phyloP scores from a whole-genome alignment of 2,329 filamentous ascomycete genomes.

The Phaeosphaeriaceae sp. region DNA sequence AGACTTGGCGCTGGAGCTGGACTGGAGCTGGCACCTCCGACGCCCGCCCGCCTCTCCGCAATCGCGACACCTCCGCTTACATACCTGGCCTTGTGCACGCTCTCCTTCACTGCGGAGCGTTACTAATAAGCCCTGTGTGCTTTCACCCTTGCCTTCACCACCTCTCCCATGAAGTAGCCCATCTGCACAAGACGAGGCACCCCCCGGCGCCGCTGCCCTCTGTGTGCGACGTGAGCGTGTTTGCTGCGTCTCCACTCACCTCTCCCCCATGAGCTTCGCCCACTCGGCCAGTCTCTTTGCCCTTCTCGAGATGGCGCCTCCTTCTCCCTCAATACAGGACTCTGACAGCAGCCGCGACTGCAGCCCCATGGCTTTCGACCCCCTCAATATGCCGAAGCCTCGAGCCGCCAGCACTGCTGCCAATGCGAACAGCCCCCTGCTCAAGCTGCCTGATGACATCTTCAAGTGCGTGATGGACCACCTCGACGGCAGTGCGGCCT shows the following conservation, averaged over 20 bases:
- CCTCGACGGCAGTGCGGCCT: conserved; percentile 41
- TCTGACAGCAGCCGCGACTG: conserved; percentile 28
- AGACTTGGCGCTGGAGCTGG: not conserved
- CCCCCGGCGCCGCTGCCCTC: not conserved
- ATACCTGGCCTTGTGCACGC: not conserved
- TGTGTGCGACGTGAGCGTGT: not conserved
- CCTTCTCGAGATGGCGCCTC: conserved; percentile 29
- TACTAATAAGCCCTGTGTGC: not conserved
- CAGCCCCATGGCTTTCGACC: conserved; percentile 31
- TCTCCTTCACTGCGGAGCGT: not conserved
- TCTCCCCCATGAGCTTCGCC: conserved; percentile 16
- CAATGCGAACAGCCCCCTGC: conserved; percentile 32
- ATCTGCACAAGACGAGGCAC: not conserved
- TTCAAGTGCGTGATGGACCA: conserved; percentile 47
- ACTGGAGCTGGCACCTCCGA: not conserved
- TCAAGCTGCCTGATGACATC: conserved; percentile 45
- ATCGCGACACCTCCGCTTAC: conserved; percentile 1
- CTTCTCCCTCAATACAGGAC: conserved; percentile 24
- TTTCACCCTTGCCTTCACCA: not conserved
- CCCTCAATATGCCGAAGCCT: conserved; percentile 22
- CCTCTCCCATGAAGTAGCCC: not conserved
- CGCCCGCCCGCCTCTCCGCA: conserved; percentile 12
- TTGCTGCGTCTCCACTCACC: conserved; percentile 5
- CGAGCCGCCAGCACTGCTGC: conserved; percentile 11
- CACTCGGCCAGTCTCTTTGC: conserved; percentile 24